A percentile compares a stretch with the other conserved stretches of the same genome.
Evolutionary conservation across 441 rosid species (phyloP).

Genomic region (Corymbia calophylla): DNA sequence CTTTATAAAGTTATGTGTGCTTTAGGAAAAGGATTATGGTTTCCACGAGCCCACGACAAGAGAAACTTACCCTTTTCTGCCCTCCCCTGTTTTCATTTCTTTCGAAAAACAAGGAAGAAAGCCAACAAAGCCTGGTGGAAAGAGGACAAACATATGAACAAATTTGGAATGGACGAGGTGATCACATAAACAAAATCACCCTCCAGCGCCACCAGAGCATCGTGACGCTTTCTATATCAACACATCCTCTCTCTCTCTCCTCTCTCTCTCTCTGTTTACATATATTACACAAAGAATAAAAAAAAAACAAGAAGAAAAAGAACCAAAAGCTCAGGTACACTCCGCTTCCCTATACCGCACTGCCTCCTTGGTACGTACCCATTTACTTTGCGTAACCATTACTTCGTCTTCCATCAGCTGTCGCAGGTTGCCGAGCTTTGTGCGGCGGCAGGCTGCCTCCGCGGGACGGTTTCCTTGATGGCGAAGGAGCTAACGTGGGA

Average conservation of each 20-base stretch:
- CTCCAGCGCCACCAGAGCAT: conserved; percentile 13
- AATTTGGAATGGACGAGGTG: conserved; percentile 8
- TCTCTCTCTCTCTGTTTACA: conserved; percentile 7
- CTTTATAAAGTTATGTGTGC: not conserved
- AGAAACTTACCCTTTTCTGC: not conserved
- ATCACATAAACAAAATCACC: conserved; percentile 14
- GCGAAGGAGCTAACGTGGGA: conserved; percentile 70
- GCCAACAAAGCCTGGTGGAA: not conserved
- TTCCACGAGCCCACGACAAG: not conserved
- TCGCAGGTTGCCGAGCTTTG: conserved; percentile 23
- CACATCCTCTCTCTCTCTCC: conserved; percentile 5
- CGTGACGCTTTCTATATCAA: conserved; percentile 2
- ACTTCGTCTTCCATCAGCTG: conserved; percentile 48
- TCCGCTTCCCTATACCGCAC: conserved; percentile 1
- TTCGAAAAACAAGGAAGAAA: not conserved
- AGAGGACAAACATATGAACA: conserved; percentile 3
- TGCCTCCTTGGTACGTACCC: not conserved
- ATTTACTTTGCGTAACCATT: conserved; percentile 39
- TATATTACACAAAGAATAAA: conserved; percentile 10
- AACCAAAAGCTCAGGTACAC: not conserved
- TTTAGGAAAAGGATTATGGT: not conserved
- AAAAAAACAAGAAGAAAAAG: not conserved
- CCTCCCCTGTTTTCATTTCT: not conserved
- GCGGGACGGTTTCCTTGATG: conserved; percentile 33
- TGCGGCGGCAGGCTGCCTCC: conserved; percentile 23